Evolutionary conservation across 2,329 filamentous ascomycete species (phyloP).

Genomic region (Stenocarpella maydis): DNA sequence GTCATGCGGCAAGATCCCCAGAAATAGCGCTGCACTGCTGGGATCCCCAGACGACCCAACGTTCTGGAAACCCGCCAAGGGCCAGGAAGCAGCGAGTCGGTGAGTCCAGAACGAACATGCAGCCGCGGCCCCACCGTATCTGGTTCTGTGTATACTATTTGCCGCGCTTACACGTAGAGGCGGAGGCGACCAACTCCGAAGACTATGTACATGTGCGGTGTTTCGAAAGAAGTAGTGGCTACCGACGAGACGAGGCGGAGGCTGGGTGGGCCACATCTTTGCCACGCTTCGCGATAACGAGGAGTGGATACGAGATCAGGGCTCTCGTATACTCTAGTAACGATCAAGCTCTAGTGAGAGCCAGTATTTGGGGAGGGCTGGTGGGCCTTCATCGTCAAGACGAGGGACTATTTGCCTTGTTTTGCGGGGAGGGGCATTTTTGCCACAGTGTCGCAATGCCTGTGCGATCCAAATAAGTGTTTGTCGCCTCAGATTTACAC

Average conservation of each 20-base stretch:
- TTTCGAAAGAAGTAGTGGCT: slow-evolving; percentile 15
- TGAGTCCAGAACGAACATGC: slow-evolving; percentile 17
- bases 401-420: not conserved
- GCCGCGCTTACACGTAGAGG: slow-evolving; percentile 17
- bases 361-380: not conserved
- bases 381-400: not conserved
- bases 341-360: not conserved
- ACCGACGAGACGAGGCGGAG: not conserved
- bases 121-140: slow-evolving; percentile 10
- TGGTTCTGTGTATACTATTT: not conserved
- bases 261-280: not conserved
- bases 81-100: slow-evolving; percentile 20
- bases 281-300: not conserved
- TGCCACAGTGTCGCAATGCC: slow-evolving; percentile 15
- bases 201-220: slow-evolving; percentile 5
- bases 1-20: slow-evolving; percentile 15
- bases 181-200: not conserved
- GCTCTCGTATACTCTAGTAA: not conserved
- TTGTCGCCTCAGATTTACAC: no score
- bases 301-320: not conserved
- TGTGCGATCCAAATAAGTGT: not conserved
- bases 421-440: not conserved
- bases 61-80: slow-evolving; percentile 1
- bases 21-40: slow-evolving; percentile 8
- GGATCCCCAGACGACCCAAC: slow-evolving; percentile 23